phyloP scores from a whole-genome alignment of 352 stramenopile genomes.

The Phytophthora palmivora region DNA sequence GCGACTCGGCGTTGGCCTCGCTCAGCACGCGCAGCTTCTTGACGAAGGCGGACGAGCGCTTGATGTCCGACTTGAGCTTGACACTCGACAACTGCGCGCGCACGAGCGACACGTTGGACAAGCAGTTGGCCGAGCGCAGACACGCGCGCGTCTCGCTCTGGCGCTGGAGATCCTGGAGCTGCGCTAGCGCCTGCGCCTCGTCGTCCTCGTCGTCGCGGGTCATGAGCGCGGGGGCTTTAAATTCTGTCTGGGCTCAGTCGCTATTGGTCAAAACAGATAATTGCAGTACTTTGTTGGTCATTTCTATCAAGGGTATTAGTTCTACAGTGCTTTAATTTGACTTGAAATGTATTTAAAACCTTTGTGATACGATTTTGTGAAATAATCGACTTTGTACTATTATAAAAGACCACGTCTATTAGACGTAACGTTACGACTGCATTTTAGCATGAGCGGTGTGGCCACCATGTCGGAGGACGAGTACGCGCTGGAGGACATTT shows the following conservation, averaged over 20 bases:
- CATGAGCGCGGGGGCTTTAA: no score
- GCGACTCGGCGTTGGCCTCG: conserved; percentile 70
- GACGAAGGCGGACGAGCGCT: conserved; percentile 98
- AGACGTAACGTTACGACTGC: no score
- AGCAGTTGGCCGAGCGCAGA: conserved; percentile 69
- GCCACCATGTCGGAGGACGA: conserved; percentile 36
- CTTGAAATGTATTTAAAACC: no score
- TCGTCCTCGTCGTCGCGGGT: conserved; percentile 18
- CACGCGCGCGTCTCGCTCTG: conserved; percentile 38
- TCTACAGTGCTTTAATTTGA: no score
- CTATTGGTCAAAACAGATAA: no score
- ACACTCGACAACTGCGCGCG: conserved; percentile 89
- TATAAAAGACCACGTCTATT: no score
- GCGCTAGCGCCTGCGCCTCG: conserved; percentile 28
- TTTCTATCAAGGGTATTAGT: no score
- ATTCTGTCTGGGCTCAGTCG: no score
- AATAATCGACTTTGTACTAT: no score
- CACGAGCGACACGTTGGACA: conserved; percentile 48
- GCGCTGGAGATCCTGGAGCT: conserved; percentile 57
- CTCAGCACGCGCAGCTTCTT: conserved; percentile 94
- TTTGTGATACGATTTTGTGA: no score
- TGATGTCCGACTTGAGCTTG: conserved; percentile 98
- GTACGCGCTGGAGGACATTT: conserved; percentile 74
- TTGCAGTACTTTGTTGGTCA: no score
- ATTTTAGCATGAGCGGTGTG: conserved; percentile 27